These are phyloP conservation scores for Iris macrosiphon DNA, from an alignment of 106 monocot species.

Conservation along the genomic window DNA sequence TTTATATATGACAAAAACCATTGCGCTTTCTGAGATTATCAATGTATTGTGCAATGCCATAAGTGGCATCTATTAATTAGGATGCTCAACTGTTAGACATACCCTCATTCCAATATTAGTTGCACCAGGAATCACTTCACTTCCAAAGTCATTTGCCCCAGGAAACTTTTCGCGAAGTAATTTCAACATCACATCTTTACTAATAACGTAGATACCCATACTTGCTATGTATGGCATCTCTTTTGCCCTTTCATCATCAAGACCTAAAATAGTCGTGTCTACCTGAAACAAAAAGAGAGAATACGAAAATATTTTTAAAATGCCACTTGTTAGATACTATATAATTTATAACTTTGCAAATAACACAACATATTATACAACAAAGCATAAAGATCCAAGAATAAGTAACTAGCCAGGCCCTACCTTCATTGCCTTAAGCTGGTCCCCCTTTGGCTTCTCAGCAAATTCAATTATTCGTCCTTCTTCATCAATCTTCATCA, in stretches of 20 bases:
- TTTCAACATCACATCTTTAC: slow-evolving; percentile 84
- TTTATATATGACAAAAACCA: too few relatives aligned
- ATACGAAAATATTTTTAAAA: background rate
- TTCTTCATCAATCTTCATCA: slow-evolving; percentile 97
- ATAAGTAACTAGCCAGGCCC: background rate
- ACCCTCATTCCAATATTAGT: slow-evolving; percentile 84
- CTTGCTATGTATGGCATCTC: slow-evolving; percentile 94
- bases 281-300: slow-evolving; percentile 47
- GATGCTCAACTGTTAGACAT: slow-evolving; percentile 11
- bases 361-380: background rate
- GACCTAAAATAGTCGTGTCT: slow-evolving; percentile 91
- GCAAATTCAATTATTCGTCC: slow-evolving; percentile 92
- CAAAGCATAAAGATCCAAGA: background rate
- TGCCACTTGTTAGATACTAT: background rate
- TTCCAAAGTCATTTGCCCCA: slow-evolving; percentile 90
- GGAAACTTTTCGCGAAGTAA: slow-evolving; percentile 82
- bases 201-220: slow-evolving; percentile 98
- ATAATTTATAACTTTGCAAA: background rate
- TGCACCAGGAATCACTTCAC: slow-evolving; percentile 99
- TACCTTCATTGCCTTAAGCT: slow-evolving; percentile 94
- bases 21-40: too few relatives aligned
- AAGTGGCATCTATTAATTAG: background rate
- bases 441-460: slow-evolving; percentile 93
- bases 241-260: slow-evolving; percentile 83
- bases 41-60: too few relatives aligned